Evolutionary conservation across 2,329 filamentous ascomycete genomes (phyloP).

Genomic region (Lachnellula occidentalis): DNA sequence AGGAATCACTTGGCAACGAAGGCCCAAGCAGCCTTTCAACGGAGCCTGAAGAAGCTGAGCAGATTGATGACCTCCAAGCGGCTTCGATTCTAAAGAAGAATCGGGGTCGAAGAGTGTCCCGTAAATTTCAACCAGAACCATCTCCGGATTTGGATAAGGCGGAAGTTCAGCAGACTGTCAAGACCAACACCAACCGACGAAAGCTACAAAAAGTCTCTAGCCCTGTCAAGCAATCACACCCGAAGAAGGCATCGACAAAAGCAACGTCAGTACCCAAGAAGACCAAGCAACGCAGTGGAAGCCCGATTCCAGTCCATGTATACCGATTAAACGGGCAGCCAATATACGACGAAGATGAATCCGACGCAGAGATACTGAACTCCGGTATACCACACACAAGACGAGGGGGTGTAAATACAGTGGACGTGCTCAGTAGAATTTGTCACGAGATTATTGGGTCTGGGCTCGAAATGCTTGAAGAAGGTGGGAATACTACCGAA

Average conservation of each 20-base stretch:
- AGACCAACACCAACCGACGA: conserved; percentile 12
- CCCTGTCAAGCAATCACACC: conserved; percentile 21
- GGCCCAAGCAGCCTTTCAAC: conserved; percentile 19
- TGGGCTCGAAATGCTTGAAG: conserved; percentile 43
- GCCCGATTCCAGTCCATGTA: conserved; percentile 53
- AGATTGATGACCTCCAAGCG: conserved; percentile 32
- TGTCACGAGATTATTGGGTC: conserved; percentile 55
- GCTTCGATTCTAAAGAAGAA: conserved; percentile 34
- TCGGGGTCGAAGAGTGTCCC: conserved; percentile 31
- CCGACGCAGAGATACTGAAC: conserved; percentile 41
- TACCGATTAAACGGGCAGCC: conserved; percentile 52
- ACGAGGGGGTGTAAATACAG: conserved; percentile 50
- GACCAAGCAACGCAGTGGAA: conserved; percentile 27
- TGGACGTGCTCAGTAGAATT: conserved; percentile 57
- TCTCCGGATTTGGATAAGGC: conserved; percentile 37
- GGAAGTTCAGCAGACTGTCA: conserved; percentile 26
- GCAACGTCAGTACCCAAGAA: conserved; percentile 25
- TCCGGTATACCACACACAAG: conserved; percentile 49
- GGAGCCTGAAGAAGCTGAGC: conserved; percentile 30
- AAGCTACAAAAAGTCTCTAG: conserved; percentile 8
- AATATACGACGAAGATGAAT: conserved; percentile 37
- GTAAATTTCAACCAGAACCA: conserved; percentile 21
- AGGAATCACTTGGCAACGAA: background rate
- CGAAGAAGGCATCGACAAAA: conserved; percentile 7
- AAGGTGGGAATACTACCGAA: conserved; percentile 38